Conservation (phyloP, 805 yeast species). For the Barnettozyma sucrosica region DNA sequence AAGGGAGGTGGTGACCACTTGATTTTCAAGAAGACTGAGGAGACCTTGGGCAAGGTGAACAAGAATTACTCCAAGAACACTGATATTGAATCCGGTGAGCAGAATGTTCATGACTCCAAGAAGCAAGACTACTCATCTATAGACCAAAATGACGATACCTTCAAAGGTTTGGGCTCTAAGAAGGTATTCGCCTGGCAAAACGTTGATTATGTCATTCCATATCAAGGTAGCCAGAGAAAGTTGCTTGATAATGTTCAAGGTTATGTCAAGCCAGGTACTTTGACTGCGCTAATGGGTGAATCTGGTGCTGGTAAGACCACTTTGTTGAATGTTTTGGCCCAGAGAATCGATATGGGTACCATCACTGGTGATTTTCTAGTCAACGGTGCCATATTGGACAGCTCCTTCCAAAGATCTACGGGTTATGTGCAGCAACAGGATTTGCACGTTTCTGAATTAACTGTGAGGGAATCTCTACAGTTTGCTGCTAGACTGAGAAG, state of each 20-base stretch:
- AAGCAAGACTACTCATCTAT: not conserved
- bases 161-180: conserved; percentile 25
- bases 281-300: conserved; percentile 59
- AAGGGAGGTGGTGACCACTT: conserved; percentile 33
- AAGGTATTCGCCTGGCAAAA: conserved; percentile 30
- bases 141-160: conserved; percentile 11
- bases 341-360: conserved; percentile 49
- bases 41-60: conserved; percentile 1
- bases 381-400: conserved; percentile 50
- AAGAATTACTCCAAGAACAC: not conserved
- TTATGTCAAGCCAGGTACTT: conserved; percentile 32
- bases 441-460: conserved; percentile 50
- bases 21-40: conserved; percentile 45
- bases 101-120: conserved; percentile 8
- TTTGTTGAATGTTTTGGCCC: conserved; percentile 25
- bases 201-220: conserved; percentile 30
- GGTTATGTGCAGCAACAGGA: conserved; percentile 38
- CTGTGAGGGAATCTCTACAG: conserved; percentile 62
- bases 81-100: conserved; percentile 29
- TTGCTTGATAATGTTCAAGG: conserved; percentile 11
- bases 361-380: conserved; percentile 29
- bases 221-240: conserved; percentile 32
- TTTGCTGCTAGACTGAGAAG: conserved; percentile 64
- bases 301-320: conserved; percentile 16
- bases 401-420: conserved; percentile 55